These are phyloP conservation scores for Cercospora zeina DNA, from an alignment of 2,329 filamentous ascomycete genomes.

Conservation along the genomic window DNA sequence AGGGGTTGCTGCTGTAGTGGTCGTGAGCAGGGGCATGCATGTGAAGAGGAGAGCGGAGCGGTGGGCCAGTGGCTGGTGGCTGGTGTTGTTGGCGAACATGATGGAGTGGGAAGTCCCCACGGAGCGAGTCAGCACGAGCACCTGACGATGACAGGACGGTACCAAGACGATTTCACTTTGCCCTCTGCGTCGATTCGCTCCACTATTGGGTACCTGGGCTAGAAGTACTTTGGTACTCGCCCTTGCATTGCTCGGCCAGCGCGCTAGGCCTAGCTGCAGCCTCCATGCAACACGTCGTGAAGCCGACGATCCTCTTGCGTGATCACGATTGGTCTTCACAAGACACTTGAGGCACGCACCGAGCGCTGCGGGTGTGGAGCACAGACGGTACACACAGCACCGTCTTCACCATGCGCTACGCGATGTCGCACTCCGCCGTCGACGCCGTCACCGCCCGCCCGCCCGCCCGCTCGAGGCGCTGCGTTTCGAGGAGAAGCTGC, in stretches of 20 bases:
- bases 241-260: constrained; percentile 30
- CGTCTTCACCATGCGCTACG: constrained; percentile 17
- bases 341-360: constrained; percentile 12
- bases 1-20: constrained; percentile 1
- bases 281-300: constrained; percentile 28
- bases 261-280: constrained; percentile 28
- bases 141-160: constrained; percentile 12
- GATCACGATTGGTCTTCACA: constrained; percentile 21
- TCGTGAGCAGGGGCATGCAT: neutral
- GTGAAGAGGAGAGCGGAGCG: neutral
- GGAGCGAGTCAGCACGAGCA: constrained; percentile 13
- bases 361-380: constrained; percentile 22
- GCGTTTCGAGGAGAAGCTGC: constrained; percentile 28
- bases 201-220: constrained; percentile 28
- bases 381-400: constrained; percentile 9
- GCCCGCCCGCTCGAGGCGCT: no score
- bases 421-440: constrained; percentile 23
- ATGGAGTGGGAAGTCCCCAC: neutral
- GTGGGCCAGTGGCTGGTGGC: neutral
- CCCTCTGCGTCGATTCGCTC: constrained; percentile 6
- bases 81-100: constrained; percentile 1
- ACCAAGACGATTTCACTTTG: neutral
- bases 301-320: constrained; percentile 27
- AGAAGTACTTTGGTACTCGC: constrained; percentile 28
- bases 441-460: constrained; percentile 22